Conservation (phyloP, 805 yeast genomes). For the Kuraishia ogatae region DNA sequence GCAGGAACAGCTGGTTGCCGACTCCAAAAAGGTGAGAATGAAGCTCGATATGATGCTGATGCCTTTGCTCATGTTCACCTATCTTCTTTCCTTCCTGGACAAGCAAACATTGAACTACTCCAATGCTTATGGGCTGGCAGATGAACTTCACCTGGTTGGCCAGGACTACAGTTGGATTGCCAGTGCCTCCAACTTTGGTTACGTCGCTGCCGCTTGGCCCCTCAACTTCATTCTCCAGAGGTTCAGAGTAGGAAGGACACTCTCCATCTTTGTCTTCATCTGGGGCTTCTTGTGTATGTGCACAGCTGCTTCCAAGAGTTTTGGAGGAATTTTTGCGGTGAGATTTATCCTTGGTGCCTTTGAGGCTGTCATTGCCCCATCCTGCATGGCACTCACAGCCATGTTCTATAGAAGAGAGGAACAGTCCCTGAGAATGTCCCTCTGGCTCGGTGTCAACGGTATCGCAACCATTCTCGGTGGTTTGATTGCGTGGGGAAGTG, state of each 20-base stretch:
- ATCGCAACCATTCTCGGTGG: conserved; percentile 41
- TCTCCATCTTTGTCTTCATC: conserved; percentile 36
- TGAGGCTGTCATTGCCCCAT: conserved; percentile 49
- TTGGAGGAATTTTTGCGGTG: conserved; percentile 35
- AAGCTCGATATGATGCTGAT: conserved; percentile 44
- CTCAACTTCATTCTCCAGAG: conserved; percentile 39
- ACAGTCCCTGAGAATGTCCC: conserved; percentile 23
- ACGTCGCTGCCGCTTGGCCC: conserved; percentile 47
- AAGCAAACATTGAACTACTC: conserved; percentile 45
- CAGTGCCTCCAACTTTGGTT: conserved; percentile 42
- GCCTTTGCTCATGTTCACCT: conserved; percentile 40
- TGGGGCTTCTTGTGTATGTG: conserved; percentile 63
- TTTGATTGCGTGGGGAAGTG: conserved; percentile 48
- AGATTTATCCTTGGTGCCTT: conserved; percentile 42
- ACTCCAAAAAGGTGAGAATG: conserved; percentile 8
- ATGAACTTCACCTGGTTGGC: conserved; percentile 36
- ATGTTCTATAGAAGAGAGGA: conserved; percentile 48
- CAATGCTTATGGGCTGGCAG: conserved; percentile 41
- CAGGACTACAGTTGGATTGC: conserved; percentile 25
- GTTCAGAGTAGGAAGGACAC: conserved; percentile 46
- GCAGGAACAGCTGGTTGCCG: conserved; percentile 2
- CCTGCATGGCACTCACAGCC: conserved; percentile 44
- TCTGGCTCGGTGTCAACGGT: conserved; percentile 38
- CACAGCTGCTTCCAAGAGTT: conserved; percentile 31
- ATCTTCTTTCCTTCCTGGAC: conserved; percentile 53